Evolutionary conservation across 2,329 filamentous ascomycete species (phyloP).

Genomic region (Colletotrichum tropicale): DNA sequence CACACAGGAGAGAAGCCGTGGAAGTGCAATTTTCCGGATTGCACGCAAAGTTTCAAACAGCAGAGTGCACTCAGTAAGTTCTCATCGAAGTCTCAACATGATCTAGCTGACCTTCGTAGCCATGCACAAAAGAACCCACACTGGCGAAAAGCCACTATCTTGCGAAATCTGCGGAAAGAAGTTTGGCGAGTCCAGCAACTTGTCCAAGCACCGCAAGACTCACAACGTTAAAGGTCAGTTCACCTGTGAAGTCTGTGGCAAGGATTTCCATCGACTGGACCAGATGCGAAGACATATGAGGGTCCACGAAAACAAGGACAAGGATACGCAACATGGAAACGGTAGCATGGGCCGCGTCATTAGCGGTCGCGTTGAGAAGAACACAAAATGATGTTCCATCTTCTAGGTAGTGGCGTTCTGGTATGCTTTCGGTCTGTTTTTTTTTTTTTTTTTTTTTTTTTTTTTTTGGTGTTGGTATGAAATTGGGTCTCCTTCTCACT

Average conservation of each 20-base stretch:
- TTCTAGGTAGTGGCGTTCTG: background rate
- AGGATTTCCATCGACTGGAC: conserved; percentile 64
- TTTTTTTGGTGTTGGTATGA: background rate
- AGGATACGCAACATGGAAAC: background rate
- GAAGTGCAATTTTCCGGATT: conserved; percentile 54
- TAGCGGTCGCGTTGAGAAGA: background rate
- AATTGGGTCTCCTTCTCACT: background rate
- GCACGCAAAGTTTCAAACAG: conserved; percentile 66
- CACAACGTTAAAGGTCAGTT: conserved; percentile 59
- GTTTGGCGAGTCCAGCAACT: conserved; percentile 70
- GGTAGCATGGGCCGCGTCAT: background rate
- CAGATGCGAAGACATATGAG: conserved; percentile 62
- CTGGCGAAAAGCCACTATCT: conserved; percentile 65
- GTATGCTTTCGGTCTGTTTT: background rate
- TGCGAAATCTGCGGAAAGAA: conserved; percentile 63
- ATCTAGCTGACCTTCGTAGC: conserved; percentile 40
- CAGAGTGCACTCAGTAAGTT: conserved; percentile 69
- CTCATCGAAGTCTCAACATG: background rate
- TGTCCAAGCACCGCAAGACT: conserved; percentile 69
- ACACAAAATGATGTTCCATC: background rate
- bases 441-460: background rate
- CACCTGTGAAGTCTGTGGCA: conserved; percentile 57
- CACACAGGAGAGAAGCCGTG: conserved; percentile 71
- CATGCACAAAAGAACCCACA: conserved; percentile 72
- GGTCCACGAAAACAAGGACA: conserved; percentile 30